These are phyloP conservation scores for Fusarium sp. DNA, from an alignment of 2,329 filamentous ascomycete species.

Conservation along the genomic window DNA sequence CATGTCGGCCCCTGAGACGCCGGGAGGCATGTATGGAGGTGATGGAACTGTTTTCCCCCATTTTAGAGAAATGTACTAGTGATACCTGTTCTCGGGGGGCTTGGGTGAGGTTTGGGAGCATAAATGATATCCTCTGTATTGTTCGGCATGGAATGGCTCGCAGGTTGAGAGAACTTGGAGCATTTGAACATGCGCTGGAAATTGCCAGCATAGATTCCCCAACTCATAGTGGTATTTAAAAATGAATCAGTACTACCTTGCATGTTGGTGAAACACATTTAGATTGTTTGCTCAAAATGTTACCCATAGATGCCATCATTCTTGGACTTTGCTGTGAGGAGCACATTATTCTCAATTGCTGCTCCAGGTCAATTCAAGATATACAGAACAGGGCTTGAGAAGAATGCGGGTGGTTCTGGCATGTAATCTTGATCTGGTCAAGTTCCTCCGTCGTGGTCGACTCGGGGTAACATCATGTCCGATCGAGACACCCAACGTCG, in stretches of 20 bases:
- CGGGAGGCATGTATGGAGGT: constrained; percentile 37
- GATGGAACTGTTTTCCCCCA: constrained; percentile 53
- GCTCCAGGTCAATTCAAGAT: neutral
- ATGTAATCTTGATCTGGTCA: neutral
- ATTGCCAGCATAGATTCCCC: neutral
- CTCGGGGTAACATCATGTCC: constrained; percentile 28
- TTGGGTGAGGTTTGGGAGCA: neutral
- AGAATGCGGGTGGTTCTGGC: neutral
- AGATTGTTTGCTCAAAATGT: neutral
- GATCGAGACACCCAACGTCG: neutral
- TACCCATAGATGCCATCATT: neutral
- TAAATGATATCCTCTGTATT: constrained; percentile 17
- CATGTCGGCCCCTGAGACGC: constrained; percentile 38
- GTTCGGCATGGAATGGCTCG: neutral
- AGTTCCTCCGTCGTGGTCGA: neutral
- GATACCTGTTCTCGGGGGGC: neutral
- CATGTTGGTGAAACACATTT: neutral
- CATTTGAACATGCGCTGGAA: neutral
- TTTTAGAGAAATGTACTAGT: constrained; percentile 53
- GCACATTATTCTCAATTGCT: neutral
- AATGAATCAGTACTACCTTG: neutral
- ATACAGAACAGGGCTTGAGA: neutral
- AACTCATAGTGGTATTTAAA: neutral
- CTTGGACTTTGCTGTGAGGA: no score
- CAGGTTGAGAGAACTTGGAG: neutral